These are phyloP conservation scores for Ajuga chamaepitys DNA, from an alignment of 257 asterid species.

Conservation along the genomic window DNA sequence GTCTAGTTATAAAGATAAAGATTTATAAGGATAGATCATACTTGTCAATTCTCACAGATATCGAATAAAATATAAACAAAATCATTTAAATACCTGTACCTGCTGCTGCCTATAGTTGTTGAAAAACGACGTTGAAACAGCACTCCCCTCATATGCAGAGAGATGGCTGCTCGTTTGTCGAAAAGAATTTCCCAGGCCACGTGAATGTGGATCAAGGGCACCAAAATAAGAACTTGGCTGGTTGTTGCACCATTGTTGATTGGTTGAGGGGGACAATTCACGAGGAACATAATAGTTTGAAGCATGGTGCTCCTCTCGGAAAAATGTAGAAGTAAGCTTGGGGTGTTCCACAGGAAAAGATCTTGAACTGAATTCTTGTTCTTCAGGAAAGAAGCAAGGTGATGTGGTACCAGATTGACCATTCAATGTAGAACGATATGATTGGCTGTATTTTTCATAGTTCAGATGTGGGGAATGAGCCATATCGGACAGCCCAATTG, in stretches of 20 bases:
- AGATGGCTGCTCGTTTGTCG: slow-evolving; percentile 28
- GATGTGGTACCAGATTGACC: slow-evolving; percentile 23
- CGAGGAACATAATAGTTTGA: slow-evolving; percentile 43
- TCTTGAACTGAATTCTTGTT: slow-evolving; percentile 30
- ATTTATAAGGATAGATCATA: neutral
- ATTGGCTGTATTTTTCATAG: slow-evolving; percentile 17
- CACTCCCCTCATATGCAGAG: slow-evolving; percentile 27
- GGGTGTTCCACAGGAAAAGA: slow-evolving; percentile 28
- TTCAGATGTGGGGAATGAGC: slow-evolving; percentile 29
- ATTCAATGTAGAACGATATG: slow-evolving; percentile 23
- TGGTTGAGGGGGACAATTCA: slow-evolving; percentile 28
- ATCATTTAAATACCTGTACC: slow-evolving; percentile 31
- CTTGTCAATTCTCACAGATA: neutral
- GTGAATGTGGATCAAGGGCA: slow-evolving; percentile 33
- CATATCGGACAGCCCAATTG: slow-evolving; percentile 32
- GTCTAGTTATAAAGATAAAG: no score
- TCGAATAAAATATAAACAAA: neutral
- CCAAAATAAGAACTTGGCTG: slow-evolving; percentile 25
- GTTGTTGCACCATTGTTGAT: slow-evolving; percentile 36
- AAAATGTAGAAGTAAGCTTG: slow-evolving; percentile 29
- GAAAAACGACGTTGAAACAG: slow-evolving; percentile 31
- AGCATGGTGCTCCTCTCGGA: slow-evolving; percentile 47
- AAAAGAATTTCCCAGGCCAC: slow-evolving; percentile 31
- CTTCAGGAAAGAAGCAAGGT: slow-evolving; percentile 40
- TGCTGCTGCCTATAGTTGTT: slow-evolving; percentile 32